Evolutionary conservation across 2,329 filamentous ascomycete genomes (phyloP).

Genomic region (Fusarium temperatum): DNA sequence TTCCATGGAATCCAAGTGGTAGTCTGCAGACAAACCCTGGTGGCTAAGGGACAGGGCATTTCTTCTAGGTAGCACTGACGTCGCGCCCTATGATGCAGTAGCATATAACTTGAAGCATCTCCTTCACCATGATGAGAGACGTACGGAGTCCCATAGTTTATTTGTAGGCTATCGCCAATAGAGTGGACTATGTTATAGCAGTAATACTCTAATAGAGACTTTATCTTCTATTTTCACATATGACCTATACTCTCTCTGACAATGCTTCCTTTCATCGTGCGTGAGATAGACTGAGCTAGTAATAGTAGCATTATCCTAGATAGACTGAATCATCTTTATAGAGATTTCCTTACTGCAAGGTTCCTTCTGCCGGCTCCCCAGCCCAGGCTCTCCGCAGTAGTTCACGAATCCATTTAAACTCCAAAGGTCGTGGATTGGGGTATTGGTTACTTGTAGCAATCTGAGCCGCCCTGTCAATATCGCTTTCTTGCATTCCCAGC

Average conservation of each 20-base stretch:
- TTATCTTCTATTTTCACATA: rapidly evolving
- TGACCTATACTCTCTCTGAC: no score
- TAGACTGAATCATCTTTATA: rapidly evolving
- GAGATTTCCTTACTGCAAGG: rapidly evolving
- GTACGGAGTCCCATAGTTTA: rapidly evolving
- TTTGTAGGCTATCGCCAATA: rapidly evolving
- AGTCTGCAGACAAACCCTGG: slow-evolving; percentile 33
- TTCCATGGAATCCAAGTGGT: slow-evolving; percentile 27
- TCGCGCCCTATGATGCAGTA: rapidly evolving
- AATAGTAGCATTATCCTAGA: rapidly evolving
- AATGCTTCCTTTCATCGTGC: neutral
- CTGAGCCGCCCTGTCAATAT: neutral
- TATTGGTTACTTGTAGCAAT: neutral
- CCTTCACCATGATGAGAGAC: rapidly evolving
- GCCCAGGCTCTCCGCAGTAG: neutral
- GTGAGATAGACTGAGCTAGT: rapidly evolving
- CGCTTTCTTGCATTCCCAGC: neutral
- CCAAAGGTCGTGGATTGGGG: neutral
- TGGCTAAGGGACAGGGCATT: neutral
- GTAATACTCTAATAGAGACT: rapidly evolving
- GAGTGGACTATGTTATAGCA: rapidly evolving
- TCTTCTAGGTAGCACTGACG: rapidly evolving
- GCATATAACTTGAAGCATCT: rapidly evolving
- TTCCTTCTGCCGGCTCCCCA: neutral
- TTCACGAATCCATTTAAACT: neutral